phyloP scores from a whole-genome alignment of 805 yeast genomes.

The Vanderwaltozyma verrucispora region DNA sequence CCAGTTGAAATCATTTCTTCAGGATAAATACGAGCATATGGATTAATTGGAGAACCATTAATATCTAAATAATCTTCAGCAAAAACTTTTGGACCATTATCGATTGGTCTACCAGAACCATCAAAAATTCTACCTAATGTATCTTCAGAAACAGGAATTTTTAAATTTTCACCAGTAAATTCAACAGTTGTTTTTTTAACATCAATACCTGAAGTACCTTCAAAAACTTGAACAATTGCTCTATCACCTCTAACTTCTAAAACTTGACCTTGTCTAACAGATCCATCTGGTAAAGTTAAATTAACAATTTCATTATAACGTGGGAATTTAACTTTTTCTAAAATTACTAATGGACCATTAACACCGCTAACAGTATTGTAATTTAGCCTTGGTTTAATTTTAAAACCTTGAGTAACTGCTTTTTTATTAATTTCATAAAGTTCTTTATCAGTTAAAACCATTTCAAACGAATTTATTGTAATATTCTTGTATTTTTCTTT shows the following conservation, averaged over 20 bases:
- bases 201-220: conserved; percentile 98
- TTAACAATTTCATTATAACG: conserved; percentile 95
- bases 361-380: conserved; percentile 98
- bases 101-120: conserved; percentile 98
- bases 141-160: conserved; percentile 93
- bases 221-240: conserved; percentile 98
- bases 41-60: conserved; percentile 98
- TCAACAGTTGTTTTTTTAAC: conserved; percentile 96
- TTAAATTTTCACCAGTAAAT: conserved; percentile 90
- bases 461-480: too few species aligned
- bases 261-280: conserved; percentile 93
- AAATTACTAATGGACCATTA: conserved; percentile 93
- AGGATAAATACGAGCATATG: conserved; percentile 96
- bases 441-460: conserved; percentile 32
- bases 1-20: conserved; percentile 99
- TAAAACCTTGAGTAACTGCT: conserved; percentile 88
- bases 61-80: conserved; percentile 98
- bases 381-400: conserved; percentile 79
- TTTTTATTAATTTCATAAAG: conserved; percentile 68
- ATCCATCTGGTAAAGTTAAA: conserved; percentile 92
- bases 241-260: conserved; percentile 94
- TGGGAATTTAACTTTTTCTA: conserved; percentile 78
- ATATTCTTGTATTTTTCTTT: too few species aligned
- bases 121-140: conserved; percentile 96
- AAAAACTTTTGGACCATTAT: conserved; percentile 94